phyloP scores from a whole-genome alignment of 352 stramenopile species.

The Phytophthora brassicae region DNA sequence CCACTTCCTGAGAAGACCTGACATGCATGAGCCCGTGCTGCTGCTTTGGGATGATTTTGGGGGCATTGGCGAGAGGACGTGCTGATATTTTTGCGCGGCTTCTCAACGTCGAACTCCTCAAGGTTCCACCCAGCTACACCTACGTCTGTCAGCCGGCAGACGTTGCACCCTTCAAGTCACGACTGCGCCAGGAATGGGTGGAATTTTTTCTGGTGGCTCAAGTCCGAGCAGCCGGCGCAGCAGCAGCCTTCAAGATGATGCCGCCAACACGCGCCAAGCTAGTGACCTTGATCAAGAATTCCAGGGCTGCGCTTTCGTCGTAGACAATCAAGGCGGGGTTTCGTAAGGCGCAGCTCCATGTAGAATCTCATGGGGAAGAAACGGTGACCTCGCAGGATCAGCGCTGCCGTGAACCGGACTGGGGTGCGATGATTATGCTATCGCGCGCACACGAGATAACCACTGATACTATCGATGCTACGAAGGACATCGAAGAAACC shows the following conservation, averaged over 20 bases:
- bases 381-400: neutral
- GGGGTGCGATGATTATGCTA: neutral
- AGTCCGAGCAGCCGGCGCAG: neutral
- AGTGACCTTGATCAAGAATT: neutral
- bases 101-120: slow-evolving; percentile 6
- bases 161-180: slow-evolving; percentile 1
- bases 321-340: neutral
- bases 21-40: slow-evolving; percentile 6
- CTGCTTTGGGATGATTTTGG: slow-evolving; percentile 6
- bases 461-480: neutral
- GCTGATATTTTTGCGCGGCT: neutral
- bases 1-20: slow-evolving; percentile 7
- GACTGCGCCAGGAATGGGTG: neutral
- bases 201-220: neutral
- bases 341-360: neutral
- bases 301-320: neutral
- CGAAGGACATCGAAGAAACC: neutral
- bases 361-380: neutral
- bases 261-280: neutral
- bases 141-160: neutral
- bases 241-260: slow-evolving; percentile 2
- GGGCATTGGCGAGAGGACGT: slow-evolving; percentile 3
- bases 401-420: neutral
- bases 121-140: slow-evolving; percentile 1
- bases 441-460: neutral